Evolutionary conservation across 202 grass and related monocot genomes (phyloP).

Genomic region (Carex arenaria): DNA sequence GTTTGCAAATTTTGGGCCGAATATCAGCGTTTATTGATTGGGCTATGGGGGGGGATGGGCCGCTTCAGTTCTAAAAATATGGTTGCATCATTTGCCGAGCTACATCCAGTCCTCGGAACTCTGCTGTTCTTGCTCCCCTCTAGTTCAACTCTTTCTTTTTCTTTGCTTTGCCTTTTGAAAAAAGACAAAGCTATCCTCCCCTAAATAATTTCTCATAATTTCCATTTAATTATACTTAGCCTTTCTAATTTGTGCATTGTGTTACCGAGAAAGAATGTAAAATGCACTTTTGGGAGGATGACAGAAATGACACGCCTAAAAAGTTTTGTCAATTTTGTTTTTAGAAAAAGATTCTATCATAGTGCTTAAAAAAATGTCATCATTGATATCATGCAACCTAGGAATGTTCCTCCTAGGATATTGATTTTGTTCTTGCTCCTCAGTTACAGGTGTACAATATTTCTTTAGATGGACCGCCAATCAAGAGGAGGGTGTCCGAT

Average conservation of each 20-base stretch:
- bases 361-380: not conserved
- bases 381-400: not conserved
- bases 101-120: not conserved
- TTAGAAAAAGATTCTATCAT: not conserved
- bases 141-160: not conserved
- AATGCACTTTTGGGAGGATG: not conserved
- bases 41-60: too few relatives aligned
- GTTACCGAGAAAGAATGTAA: not conserved
- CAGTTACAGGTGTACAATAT: not conserved
- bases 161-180: not conserved
- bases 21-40: too few relatives aligned
- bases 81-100: not conserved
- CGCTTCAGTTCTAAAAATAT: too few relatives aligned
- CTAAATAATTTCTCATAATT: not conserved
- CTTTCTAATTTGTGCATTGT: not conserved
- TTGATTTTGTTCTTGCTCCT: not conserved
- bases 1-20: too few relatives aligned
- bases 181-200: not conserved
- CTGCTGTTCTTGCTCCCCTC: not conserved
- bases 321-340: not conserved
- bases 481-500: too few relatives aligned
- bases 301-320: not conserved
- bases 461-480: not conserved
- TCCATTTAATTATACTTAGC: not conserved
- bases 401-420: not conserved